Evolutionary conservation across 371 early-diverging fungal genomes (phyloP).

Genomic region (Batrachochytrium dendrobatidis): DNA sequence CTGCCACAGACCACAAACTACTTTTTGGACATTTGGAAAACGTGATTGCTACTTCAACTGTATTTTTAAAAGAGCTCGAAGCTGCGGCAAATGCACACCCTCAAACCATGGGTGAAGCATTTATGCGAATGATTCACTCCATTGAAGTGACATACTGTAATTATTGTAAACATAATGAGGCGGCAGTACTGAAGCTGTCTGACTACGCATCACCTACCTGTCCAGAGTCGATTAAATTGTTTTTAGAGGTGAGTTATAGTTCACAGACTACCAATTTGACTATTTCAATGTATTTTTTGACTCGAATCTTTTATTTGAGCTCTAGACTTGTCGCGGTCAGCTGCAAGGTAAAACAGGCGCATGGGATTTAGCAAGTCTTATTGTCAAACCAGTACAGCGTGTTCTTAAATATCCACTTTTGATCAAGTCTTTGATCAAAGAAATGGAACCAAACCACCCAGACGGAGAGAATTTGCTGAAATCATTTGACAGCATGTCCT

Average conservation of each 20-base stretch:
- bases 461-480: slow-evolving; percentile 47
- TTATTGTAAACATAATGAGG: slow-evolving; percentile 71
- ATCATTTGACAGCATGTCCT: slow-evolving; percentile 45
- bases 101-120: slow-evolving; percentile 46
- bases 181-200: slow-evolving; percentile 49
- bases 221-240: slow-evolving; percentile 39
- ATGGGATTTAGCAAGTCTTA: slow-evolving; percentile 70
- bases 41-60: slow-evolving; percentile 46
- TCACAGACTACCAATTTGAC: too few species aligned
- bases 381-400: slow-evolving; percentile 83
- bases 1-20: slow-evolving; percentile 47
- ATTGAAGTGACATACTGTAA: slow-evolving; percentile 59
- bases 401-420: slow-evolving; percentile 79
- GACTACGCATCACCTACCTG: slow-evolving; percentile 42
- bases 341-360: slow-evolving; percentile 51
- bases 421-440: slow-evolving; percentile 55
- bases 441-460: slow-evolving; percentile 50
- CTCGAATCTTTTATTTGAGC: too few species aligned
- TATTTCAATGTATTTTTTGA: too few species aligned
- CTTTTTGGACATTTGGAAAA: slow-evolving; percentile 56
- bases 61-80: slow-evolving; percentile 41
- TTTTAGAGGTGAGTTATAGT: slow-evolving; percentile 38
- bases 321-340: slow-evolving; percentile 37
- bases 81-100: slow-evolving; percentile 33
- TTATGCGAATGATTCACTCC: slow-evolving; percentile 46